These are phyloP conservation scores for Silene latifolia DNA, from an alignment of 148 eudicot genomes.

Conservation along the genomic window DNA sequence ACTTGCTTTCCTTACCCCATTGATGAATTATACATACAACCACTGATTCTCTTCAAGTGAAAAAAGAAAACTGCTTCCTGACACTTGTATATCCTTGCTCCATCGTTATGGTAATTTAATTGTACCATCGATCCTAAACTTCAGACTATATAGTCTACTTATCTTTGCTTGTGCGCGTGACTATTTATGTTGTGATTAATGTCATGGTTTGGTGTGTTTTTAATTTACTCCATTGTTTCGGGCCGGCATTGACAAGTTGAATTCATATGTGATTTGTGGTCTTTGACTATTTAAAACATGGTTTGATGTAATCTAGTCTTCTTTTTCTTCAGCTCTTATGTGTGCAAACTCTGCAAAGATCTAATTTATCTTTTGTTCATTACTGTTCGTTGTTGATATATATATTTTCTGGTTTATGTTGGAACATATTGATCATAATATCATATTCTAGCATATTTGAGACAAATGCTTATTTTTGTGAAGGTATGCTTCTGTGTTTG, in stretches of 20 bases:
- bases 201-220: neutral
- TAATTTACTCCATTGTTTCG: slow-evolving; percentile 1
- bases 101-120: too few species aligned
- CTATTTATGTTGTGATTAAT: too few species aligned
- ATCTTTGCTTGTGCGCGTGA: too few species aligned
- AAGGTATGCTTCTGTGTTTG: slow-evolving; percentile 91
- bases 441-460: slow-evolving; percentile 10
- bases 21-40: too few species aligned
- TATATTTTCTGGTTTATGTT: neutral
- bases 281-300: slow-evolving; percentile 6
- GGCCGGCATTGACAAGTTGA: neutral
- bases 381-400: neutral
- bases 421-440: neutral
- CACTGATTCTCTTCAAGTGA: too few species aligned
- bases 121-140: too few species aligned
- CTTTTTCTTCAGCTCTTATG: neutral
- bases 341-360: neutral
- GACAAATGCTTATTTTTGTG: slow-evolving; percentile 22
- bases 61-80: too few species aligned
- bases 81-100: too few species aligned
- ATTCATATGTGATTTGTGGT: neutral
- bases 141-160: too few species aligned
- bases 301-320: neutral
- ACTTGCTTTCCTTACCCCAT: too few species aligned
- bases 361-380: neutral